phyloP scores from a whole-genome alignment of 2,329 filamentous ascomycete genomes.

The Gnomoniopsis smithogilvyi region DNA sequence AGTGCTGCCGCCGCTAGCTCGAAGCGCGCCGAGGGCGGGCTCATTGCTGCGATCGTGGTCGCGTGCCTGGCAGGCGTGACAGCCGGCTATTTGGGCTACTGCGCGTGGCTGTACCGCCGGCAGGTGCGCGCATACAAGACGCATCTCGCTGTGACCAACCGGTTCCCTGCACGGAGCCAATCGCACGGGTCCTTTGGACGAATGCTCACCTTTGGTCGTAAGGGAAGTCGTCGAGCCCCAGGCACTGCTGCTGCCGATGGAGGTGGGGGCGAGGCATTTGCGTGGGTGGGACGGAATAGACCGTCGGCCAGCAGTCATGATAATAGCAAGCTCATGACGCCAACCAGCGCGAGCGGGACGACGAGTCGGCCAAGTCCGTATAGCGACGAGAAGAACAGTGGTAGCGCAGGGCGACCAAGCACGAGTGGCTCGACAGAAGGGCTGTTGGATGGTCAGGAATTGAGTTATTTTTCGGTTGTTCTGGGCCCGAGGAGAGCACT shows the following conservation, averaged over 20 bases:
- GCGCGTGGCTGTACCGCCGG: slow-evolving; percentile 69
- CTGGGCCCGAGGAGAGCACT: slow-evolving; percentile 62
- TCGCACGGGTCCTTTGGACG: slow-evolving; percentile 33
- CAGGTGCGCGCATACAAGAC: slow-evolving; percentile 68
- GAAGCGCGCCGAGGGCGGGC: slow-evolving; percentile 24
- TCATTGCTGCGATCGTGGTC: slow-evolving; percentile 50
- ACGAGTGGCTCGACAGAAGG: slow-evolving; percentile 34
- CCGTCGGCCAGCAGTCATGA: slow-evolving; percentile 19
- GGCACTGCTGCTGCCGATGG: slow-evolving; percentile 5
- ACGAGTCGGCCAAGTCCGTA: slow-evolving; percentile 7
- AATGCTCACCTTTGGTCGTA: slow-evolving; percentile 26
- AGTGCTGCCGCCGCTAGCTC: slow-evolving; percentile 27
- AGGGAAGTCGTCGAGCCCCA: slow-evolving; percentile 15
- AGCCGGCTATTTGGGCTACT: slow-evolving; percentile 66
- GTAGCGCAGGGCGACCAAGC: slow-evolving; percentile 28
- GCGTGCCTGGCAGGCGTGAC: slow-evolving; percentile 63
- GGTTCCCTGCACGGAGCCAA: slow-evolving; percentile 33
- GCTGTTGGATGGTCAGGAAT: slow-evolving; percentile 45
- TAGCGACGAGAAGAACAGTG: slow-evolving; percentile 24
- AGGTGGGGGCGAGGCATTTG: slow-evolving; percentile 19
- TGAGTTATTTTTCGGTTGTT: slow-evolving; percentile 62
- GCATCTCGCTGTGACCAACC: slow-evolving; percentile 64
- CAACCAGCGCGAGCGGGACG: slow-evolving; percentile 12
- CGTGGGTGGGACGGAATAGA: slow-evolving; percentile 21
- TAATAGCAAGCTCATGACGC: slow-evolving; percentile 11